These are phyloP conservation scores for Funneliformis geosporum DNA, from an alignment of 192 early-diverging fungal species.

Conservation along the genomic window DNA sequence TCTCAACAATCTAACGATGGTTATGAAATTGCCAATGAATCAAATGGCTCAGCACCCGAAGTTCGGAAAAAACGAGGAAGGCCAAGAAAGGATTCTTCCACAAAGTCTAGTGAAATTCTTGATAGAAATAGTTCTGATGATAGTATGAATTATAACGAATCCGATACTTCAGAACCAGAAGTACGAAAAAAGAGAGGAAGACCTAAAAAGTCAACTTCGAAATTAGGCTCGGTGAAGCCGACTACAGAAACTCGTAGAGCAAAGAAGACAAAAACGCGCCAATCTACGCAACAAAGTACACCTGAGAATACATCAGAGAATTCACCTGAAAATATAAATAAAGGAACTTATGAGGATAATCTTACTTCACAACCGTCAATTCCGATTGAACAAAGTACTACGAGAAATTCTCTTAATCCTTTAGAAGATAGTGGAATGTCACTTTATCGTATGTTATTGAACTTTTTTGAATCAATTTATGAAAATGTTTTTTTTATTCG, in stretches of 20 bases:
- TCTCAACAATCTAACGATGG: neutral
- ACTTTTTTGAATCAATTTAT: neutral
- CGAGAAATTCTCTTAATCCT: neutral
- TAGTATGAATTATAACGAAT: neutral
- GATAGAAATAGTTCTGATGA: neutral
- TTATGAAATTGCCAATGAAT: neutral
- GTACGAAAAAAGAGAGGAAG: neutral
- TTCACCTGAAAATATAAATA: neutral
- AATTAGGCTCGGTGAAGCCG: neutral
- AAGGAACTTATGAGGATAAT: neutral
- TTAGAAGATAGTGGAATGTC: constrained; percentile 26
- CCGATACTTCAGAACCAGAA: neutral
- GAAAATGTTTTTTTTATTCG: neutral
- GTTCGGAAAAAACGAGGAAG: neutral
- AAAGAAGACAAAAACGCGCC: neutral
- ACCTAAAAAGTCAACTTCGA: neutral
- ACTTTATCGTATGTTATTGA: constrained; percentile 10
- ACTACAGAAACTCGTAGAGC: neutral
- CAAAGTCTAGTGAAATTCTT: neutral
- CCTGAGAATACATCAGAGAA: neutral
- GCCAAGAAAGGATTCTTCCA: neutral
- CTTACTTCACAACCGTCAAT: neutral
- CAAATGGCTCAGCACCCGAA: neutral
- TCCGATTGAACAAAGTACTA: neutral
- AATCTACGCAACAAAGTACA: neutral